A percentile compares a stretch with the other conserved stretches of the same genome.
These are phyloP conservation scores for Raddia distichophylla DNA, from an alignment of 176 grass and related monocot genomes.

Conservation along the genomic window DNA sequence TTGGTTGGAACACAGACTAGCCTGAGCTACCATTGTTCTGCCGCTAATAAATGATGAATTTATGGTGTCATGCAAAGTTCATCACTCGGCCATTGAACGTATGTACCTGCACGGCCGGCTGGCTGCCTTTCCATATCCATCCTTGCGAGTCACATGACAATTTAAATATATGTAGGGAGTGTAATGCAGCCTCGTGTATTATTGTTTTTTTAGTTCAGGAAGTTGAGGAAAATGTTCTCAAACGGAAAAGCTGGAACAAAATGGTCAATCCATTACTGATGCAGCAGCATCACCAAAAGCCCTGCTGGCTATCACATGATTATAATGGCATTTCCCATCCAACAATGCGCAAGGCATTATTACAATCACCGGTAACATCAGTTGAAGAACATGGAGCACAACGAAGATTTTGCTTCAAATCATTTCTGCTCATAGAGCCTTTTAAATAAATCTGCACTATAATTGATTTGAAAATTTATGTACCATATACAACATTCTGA, in stretches of 20 bases:
- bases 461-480: background rate
- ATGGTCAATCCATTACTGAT: slow-evolving; percentile 16
- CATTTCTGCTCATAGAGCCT: background rate
- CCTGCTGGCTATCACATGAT: slow-evolving; percentile 32
- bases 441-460: background rate
- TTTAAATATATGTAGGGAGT: background rate
- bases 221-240: background rate
- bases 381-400: slow-evolving; percentile 30
- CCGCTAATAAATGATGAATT: slow-evolving; percentile 8
- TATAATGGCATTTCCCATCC: background rate
- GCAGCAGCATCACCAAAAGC: slow-evolving; percentile 30
- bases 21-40: background rate
- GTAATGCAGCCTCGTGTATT: background rate
- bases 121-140: background rate
- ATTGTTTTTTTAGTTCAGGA: background rate
- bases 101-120: background rate
- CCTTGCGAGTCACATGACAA: slow-evolving; percentile 19
- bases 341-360: background rate
- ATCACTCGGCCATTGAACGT: background rate
- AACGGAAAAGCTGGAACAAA: slow-evolving; percentile 20
- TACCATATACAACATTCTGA: slow-evolving; percentile 27
- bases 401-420: background rate
- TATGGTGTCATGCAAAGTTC: slow-evolving; percentile 19
- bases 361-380: slow-evolving; percentile 21
- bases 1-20: slow-evolving; percentile 14